Conservation (phyloP, 2,329 filamentous ascomycete species). For the Phaeoacremonium minimum region DNA sequence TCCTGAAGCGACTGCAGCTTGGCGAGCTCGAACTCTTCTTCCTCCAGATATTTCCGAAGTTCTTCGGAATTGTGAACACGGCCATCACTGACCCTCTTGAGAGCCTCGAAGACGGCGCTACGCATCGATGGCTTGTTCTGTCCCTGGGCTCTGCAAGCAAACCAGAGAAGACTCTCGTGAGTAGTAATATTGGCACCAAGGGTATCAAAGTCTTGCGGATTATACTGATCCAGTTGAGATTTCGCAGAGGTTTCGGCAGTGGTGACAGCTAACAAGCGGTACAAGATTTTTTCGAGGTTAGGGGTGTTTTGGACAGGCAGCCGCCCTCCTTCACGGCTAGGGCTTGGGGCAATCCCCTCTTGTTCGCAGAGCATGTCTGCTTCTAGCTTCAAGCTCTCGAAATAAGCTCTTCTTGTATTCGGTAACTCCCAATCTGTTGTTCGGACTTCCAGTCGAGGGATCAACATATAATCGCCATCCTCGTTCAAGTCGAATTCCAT, state of each 20-base stretch:
- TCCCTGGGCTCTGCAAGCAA: conserved; percentile 17
- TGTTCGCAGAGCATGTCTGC: neutral
- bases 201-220: conserved; percentile 10
- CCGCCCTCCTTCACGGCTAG: neutral
- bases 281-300: no score
- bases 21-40: conserved; percentile 5
- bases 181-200: conserved; percentile 16
- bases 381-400: conserved; percentile 3
- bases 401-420: conserved; percentile 7
- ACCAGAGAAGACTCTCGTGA: conserved; percentile 18
- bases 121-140: conserved; percentile 13
- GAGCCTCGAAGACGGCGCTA: conserved; percentile 9
- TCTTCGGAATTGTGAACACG: conserved; percentile 12
- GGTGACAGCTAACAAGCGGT: neutral
- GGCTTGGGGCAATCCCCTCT: neutral
- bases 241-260: neutral
- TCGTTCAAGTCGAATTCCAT: conserved; percentile 5
- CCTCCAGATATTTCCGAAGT: conserved; percentile 7
- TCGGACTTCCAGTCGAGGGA: conserved; percentile 5
- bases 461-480: conserved; percentile 5
- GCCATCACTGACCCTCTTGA: conserved; percentile 12
- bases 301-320: no score
- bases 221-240: conserved; percentile 7
- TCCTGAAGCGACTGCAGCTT: conserved; percentile 6
- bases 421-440: neutral